Conservation (phyloP, 345 rosid species). For the Syzygium aqueum region DNA sequence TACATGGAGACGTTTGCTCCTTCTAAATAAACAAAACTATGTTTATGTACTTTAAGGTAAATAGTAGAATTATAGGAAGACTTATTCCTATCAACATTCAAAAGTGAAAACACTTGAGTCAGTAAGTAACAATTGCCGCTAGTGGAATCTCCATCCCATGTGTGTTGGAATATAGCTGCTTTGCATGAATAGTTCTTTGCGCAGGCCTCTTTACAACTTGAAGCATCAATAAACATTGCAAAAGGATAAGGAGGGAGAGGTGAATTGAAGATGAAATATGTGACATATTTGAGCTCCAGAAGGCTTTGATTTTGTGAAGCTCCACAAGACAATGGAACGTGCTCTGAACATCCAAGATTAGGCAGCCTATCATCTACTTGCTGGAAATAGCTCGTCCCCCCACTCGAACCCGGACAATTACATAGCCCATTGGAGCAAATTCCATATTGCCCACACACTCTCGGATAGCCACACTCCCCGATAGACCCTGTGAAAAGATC, state of each 20-base stretch:
- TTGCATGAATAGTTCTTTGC: conserved; percentile 7
- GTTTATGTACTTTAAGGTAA: conserved; percentile 5
- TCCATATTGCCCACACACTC: neutral
- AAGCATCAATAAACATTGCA: neutral
- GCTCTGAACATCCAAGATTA: neutral
- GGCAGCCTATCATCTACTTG: neutral
- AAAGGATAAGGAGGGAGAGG: neutral
- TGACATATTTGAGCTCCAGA: neutral
- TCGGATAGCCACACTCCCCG: neutral
- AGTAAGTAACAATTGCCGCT: neutral
- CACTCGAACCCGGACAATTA: neutral
- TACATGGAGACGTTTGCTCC: neutral
- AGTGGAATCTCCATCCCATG: neutral
- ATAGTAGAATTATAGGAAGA: neutral
- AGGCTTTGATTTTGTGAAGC: neutral
- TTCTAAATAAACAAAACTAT: no score
- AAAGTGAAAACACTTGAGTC: neutral
- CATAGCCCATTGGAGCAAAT: neutral
- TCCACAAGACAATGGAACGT: neutral
- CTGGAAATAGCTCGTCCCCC: neutral
- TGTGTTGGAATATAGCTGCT: conserved; percentile 1
- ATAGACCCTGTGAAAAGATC: neutral
- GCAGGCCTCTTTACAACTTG: conserved; percentile 8
- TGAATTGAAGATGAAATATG: neutral
- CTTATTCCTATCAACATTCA: neutral